Conservation (phyloP, 2,329 filamentous ascomycete genomes). For the Pyrenophora teres region DNA sequence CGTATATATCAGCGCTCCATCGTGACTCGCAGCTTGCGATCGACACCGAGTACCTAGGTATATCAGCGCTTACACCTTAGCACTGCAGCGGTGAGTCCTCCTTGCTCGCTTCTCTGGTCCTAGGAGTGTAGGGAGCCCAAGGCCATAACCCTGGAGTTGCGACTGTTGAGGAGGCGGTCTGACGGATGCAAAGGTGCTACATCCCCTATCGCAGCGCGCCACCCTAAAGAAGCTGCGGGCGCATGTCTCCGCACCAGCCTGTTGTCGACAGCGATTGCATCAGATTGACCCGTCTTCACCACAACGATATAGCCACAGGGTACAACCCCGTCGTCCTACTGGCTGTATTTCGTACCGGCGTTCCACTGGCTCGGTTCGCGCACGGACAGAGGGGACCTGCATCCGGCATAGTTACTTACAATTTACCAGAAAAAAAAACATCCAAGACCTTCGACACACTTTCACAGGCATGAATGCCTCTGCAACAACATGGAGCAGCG, state of each 20-base stretch:
- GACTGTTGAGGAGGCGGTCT: conserved; percentile 25
- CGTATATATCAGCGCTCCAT: not conserved
- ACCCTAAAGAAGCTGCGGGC: conserved; percentile 25
- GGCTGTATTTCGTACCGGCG: conserved; percentile 4
- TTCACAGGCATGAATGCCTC: not conserved
- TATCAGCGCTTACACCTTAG: conserved; percentile 7
- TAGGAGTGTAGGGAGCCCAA: conserved; percentile 10
- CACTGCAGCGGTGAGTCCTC: conserved; percentile 22
- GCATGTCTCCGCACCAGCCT: conserved; percentile 23
- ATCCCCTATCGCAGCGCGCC: conserved; percentile 21
- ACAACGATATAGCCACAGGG: conserved; percentile 25
- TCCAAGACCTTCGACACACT: not conserved
- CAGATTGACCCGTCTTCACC: conserved; percentile 18
- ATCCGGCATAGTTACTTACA: conserved; percentile 21
- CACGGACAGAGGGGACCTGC: conserved; percentile 25
- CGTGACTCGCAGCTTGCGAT: not conserved
- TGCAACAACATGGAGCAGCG: conserved; percentile 9
- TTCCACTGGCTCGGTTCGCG: conserved; percentile 16
- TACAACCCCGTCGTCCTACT: conserved; percentile 12
- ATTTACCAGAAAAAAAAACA: conserved; percentile 8
- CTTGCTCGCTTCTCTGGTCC: conserved; percentile 6
- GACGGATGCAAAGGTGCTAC: conserved; percentile 27
- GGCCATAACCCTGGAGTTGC: conserved; percentile 15
- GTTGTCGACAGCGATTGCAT: conserved; percentile 5
- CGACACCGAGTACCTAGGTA: conserved; percentile 1